These are phyloP conservation scores for Lolium multiflorum DNA, from an alignment of 176 grass and related monocot genomes.

Conservation along the genomic window DNA sequence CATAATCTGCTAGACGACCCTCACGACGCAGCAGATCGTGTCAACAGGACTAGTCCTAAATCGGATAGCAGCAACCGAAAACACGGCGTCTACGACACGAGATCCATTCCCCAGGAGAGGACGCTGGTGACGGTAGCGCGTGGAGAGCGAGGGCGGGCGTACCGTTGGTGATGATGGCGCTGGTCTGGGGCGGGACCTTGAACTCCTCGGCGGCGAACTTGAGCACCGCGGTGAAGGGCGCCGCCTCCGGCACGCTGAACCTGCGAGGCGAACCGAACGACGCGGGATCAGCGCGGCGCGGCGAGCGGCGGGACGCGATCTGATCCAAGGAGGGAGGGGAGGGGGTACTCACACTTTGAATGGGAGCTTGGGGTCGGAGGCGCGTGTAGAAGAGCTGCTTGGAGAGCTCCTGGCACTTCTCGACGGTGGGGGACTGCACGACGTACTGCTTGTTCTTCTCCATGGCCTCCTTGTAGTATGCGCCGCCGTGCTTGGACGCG, in stretches of 20 bases:
- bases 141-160: neutral
- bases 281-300: neutral
- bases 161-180: constrained; percentile 99
- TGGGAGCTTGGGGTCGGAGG: too few species aligned
- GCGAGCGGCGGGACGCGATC: constrained; percentile 25
- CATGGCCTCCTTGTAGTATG: too few species aligned
- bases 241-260: constrained; percentile 96
- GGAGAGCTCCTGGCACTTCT: too few species aligned
- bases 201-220: constrained; percentile 99
- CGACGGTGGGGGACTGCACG: too few species aligned
- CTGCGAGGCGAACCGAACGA: constrained; percentile 42
- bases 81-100: neutral
- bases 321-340: neutral
- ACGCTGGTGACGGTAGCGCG: too few species aligned
- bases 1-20: neutral
- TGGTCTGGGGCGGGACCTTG: constrained; percentile 98
- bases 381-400: too few species aligned
- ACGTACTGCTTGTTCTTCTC: too few species aligned
- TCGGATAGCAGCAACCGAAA: neutral
- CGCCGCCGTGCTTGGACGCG: too few species aligned
- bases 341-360: constrained; percentile 86
- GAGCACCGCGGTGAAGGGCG: constrained; percentile 96
- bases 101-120: too few species aligned
- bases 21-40: neutral
- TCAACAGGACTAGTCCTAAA: neutral